Base-by-base conservation (phyloP, 352 stramenopile species). In the Phytophthora pisi region DNA sequence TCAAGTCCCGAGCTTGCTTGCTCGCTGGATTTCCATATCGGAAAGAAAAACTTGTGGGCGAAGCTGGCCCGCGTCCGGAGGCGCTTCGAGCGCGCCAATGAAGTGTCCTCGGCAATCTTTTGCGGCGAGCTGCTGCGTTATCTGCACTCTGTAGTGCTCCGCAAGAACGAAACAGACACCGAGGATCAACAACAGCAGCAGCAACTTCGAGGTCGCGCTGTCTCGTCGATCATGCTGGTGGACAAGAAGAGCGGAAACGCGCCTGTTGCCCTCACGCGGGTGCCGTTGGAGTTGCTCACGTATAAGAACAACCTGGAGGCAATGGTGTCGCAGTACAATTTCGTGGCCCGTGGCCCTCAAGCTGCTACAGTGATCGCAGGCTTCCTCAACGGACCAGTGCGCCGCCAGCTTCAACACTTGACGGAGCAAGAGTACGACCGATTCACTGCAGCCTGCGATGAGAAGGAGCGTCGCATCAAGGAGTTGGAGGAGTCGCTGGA, bases 231-330 rank as follows among this genome's bases (percentile, higher is more conserved):
- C 5, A 86, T 90, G 59, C 68, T 83, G 23, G 57, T 84, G 8
- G 64, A 77, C 51, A 72, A 76, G 50, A 79, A 74, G 47, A 69
- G 63, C 40, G 66, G 68, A 15, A 67, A 60, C 42, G 65, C 34
- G 3, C 47, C 68, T 51, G 64, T 74, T 43, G 57, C 59, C 43
- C 52, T 79, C 8, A 79, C 72, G 16, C 68, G 68, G 31, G 72
- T 93, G 16, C 85, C 85, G 8, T 64, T 91, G 20, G 81, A 93
- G 61, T 55, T 93, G 42, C 36, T 93, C 42, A 89, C 85, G 5
- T 93, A 93, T 73, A 90, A 91, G 64, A 89, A 75, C 61, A 93
- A 93, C 36, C 40, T 93, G 4, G 85, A 93, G 46, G 85, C 85
- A 9, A 84, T 93, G 78, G 69, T 90, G 11, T 93, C 85, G 2